A percentile compares a stretch with the other conserved stretches of the same genome.
phyloP scores from a whole-genome alignment of 129 eudicot genomes.

The Flaveria trinervia region DNA sequence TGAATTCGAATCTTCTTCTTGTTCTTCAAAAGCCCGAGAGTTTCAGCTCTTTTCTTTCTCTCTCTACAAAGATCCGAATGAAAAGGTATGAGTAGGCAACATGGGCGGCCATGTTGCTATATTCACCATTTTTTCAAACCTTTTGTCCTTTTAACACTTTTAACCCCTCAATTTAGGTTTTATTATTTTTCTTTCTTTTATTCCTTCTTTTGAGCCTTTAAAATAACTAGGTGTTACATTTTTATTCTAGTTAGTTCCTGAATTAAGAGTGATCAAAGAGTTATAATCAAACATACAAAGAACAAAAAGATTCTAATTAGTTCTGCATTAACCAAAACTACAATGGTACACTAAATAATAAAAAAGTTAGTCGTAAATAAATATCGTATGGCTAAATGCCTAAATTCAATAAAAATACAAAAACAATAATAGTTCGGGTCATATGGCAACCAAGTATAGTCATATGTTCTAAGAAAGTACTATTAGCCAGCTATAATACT shows the following conservation, averaged over 20 bases:
- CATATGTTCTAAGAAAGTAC: background rate
- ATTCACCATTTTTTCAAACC: no score
- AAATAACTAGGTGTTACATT: conserved; percentile 1
- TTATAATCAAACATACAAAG: background rate
- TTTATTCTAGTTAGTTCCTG: conserved; percentile 97
- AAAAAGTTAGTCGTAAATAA: background rate
- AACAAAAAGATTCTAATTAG: conserved; percentile 3
- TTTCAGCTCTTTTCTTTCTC: no score
- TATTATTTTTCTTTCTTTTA: no score
- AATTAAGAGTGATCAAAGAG: conserved; percentile 13
- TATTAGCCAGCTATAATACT: background rate
- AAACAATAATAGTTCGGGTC: background rate
- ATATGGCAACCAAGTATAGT: background rate
- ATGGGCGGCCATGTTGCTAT: no score
- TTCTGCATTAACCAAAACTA: background rate
- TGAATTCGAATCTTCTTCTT: no score
- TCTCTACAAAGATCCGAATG: no score
- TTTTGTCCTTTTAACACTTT: no score
- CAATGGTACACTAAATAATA: background rate
- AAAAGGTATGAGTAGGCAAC: no score
- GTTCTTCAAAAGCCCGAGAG: no score
- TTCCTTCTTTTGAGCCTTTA: no score
- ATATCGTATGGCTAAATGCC: background rate
- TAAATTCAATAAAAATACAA: background rate
- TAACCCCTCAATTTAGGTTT: no score